Percentiles rank a stretch among this genome's conserved stretches.
Conservation (phyloP, 2,329 filamentous ascomycete species). For the Fonsecaea pugnacius region DNA sequence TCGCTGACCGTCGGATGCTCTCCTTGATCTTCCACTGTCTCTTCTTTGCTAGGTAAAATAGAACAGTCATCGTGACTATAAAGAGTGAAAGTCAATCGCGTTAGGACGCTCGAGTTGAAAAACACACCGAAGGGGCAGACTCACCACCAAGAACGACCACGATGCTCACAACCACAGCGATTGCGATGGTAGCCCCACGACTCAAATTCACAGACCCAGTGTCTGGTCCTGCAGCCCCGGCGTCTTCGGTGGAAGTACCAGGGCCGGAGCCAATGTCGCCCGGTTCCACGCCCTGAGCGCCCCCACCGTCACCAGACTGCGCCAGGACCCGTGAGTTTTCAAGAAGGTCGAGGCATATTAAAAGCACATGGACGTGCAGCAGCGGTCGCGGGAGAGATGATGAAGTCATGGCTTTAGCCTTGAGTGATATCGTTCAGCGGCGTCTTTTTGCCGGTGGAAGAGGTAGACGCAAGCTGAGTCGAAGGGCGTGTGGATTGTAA, state of each 20-base stretch:
- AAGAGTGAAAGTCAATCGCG: not conserved
- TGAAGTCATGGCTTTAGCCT: slow-evolving; percentile 1
- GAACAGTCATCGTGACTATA: slow-evolving; percentile 50
- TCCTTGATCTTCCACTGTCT: slow-evolving; percentile 79
- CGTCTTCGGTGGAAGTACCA: slow-evolving; percentile 51
- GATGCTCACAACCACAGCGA: slow-evolving; percentile 71
- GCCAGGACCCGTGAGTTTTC: slow-evolving; percentile 20
- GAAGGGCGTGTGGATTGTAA: not conserved
- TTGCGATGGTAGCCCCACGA: slow-evolving; percentile 71
- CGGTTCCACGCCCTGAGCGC: slow-evolving; percentile 31
- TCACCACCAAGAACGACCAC: slow-evolving; percentile 72
- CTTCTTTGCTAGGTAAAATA: slow-evolving; percentile 83
- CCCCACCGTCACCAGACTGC: slow-evolving; percentile 35
- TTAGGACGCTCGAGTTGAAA: slow-evolving; percentile 2
- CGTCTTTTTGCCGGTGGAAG: not conserved
- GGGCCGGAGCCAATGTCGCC: slow-evolving; percentile 39
- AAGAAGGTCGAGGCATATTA: slow-evolving; percentile 20
- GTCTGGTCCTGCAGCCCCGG: slow-evolving; percentile 69
- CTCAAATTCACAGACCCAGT: slow-evolving; percentile 67
- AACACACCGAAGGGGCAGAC: slow-evolving; percentile 38
- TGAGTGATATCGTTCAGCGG: not conserved
- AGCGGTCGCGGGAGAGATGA: not conserved
- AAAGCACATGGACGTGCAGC: slow-evolving; percentile 11
- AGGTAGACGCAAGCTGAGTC: not conserved
- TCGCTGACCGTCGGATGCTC: slow-evolving; percentile 70